Evolutionary conservation across 2,329 filamentous ascomycete genomes (phyloP).

Genomic region (Claviceps sp.): DNA sequence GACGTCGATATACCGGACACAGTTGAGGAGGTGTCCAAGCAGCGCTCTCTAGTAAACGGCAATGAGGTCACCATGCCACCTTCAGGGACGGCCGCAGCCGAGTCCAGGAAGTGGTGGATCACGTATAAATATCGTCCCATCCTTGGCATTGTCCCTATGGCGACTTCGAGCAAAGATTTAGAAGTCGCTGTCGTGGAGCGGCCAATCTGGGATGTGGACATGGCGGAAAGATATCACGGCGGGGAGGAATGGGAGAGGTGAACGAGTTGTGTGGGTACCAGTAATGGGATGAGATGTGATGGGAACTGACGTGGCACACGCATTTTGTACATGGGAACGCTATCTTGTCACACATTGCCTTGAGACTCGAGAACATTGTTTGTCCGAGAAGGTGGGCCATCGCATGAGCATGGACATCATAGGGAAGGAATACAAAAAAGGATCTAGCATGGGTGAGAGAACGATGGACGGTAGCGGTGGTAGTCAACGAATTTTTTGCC

Average conservation of each 20-base stretch:
- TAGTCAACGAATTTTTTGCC: too few species aligned
- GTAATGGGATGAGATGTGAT: neutral
- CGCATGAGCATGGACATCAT: too few species aligned
- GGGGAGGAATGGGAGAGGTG: conserved; percentile 38
- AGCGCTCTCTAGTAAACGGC: conserved; percentile 15
- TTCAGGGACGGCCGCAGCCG: conserved; percentile 11
- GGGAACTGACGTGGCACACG: neutral
- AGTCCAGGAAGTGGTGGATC: conserved; percentile 48
- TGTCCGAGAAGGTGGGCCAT: too few species aligned
- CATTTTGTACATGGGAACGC: neutral
- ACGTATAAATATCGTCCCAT: conserved; percentile 94
- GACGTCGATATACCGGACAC: conserved; percentile 25
- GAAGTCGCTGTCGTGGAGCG: conserved; percentile 86
- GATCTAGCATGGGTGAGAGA: too few species aligned
- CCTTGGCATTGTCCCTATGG: conserved; percentile 50
- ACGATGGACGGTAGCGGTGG: too few species aligned
- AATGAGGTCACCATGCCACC: conserved; percentile 8
- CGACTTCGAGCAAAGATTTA: conserved; percentile 28
- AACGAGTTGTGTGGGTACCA: neutral
- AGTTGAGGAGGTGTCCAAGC: conserved; percentile 21
- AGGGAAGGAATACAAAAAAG: too few species aligned
- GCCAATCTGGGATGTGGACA: conserved; percentile 68
- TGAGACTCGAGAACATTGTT: neutral
- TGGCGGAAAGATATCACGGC: conserved; percentile 57
- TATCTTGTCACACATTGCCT: neutral